Evolutionary conservation across 2,329 filamentous ascomycete genomes (phyloP).

Genomic region (Xylaria sp.): DNA sequence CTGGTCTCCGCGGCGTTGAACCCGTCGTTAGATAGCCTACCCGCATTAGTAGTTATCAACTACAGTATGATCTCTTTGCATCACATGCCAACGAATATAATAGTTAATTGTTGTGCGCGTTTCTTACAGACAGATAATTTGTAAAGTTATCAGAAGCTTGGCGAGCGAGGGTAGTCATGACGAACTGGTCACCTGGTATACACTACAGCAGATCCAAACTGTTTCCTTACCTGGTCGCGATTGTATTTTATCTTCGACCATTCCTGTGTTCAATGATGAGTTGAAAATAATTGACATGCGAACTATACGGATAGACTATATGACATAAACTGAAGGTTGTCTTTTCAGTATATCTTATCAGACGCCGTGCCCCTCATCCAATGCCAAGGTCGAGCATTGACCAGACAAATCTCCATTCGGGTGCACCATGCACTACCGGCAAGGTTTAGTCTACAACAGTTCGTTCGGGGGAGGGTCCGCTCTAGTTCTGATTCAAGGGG

Average conservation of each 20-base stretch:
- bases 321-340: too few relatives aligned
- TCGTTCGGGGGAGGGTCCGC: background rate
- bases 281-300: background rate
- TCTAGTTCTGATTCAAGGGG: background rate
- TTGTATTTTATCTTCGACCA: background rate
- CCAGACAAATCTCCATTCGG: too few relatives aligned
- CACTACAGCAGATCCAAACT: slow-evolving; percentile 4
- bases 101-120: too few relatives aligned
- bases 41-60: background rate
- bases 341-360: background rate
- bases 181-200: too few relatives aligned
- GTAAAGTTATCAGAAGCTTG: background rate
- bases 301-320: background rate
- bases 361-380: too few relatives aligned
- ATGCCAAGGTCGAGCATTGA: too few relatives aligned
- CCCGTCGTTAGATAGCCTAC: background rate
- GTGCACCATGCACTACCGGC: background rate
- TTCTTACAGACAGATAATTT: background rate
- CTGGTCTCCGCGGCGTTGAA: background rate
- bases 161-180: background rate
- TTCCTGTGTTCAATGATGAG: slow-evolving; percentile 55
- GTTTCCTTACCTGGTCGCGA: background rate
- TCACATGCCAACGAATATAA: too few relatives aligned
- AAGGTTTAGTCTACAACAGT: background rate
- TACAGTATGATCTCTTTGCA: background rate